These are phyloP conservation scores for Plasmodium coatneyi DNA, from an alignment of 169 alveolate species.

Conservation along the genomic window DNA sequence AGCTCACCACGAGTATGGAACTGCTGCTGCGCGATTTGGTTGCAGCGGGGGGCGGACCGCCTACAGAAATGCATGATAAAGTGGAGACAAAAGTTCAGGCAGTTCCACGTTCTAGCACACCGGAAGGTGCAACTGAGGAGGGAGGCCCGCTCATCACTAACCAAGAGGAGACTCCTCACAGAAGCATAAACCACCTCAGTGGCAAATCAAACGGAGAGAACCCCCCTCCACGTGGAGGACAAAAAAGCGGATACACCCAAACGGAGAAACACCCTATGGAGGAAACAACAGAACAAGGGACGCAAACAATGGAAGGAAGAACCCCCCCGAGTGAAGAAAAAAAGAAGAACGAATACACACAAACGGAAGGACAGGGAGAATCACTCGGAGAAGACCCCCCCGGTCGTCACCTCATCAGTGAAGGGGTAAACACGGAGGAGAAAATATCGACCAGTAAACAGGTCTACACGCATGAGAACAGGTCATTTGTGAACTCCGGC, in stretches of 20 bases:
- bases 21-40: constrained; percentile 22
- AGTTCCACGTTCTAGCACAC: background rate
- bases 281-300: background rate
- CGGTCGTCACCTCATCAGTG: background rate
- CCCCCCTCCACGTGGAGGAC: background rate
- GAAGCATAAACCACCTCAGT: no score
- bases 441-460: background rate
- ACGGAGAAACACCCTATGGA: background rate
- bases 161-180: background rate
- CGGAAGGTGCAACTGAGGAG: background rate
- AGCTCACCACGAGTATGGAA: constrained; percentile 44
- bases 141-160: background rate
- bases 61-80: background rate
- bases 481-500: background rate
- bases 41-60: background rate
- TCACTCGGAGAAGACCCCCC: background rate
- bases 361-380: background rate
- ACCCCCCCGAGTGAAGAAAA: background rate
- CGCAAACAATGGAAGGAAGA: background rate
- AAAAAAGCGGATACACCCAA: background rate
- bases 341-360: background rate
- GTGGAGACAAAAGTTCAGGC: background rate
- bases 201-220: background rate
- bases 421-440: constrained; percentile 37
- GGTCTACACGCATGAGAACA: constrained; percentile 3